phyloP scores from a whole-genome alignment of 176 grass and related monocot genomes.

The Lolium perenne region DNA sequence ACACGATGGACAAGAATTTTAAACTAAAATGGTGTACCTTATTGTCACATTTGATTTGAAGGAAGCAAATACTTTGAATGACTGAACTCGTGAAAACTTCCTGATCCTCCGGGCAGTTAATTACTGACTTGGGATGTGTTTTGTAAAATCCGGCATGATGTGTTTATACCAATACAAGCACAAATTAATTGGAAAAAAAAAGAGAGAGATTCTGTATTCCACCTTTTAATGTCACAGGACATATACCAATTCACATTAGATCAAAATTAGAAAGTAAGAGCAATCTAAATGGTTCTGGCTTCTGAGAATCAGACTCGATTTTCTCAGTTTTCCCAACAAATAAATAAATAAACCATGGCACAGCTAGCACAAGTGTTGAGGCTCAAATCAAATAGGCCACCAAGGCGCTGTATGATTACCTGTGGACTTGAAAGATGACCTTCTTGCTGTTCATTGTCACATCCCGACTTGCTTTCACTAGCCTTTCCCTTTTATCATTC shows the following conservation, averaged over 20 bases:
- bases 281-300: not conserved
- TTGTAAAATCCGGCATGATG: conserved; percentile 6
- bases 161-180: conserved; percentile 31
- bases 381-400: conserved; percentile 11
- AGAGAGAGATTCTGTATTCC: not conserved
- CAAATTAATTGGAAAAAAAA: not conserved
- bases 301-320: conserved; percentile 14
- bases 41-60: conserved; percentile 14
- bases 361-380: not conserved
- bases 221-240: not conserved
- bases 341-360: not conserved
- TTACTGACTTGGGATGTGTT: not conserved
- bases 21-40: conserved; percentile 34
- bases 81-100: conserved; percentile 30
- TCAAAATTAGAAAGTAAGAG: conserved; percentile 12
- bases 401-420: conserved; percentile 48
- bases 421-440: conserved; percentile 98
- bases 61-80: conserved; percentile 34
- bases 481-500: conserved; percentile 98
- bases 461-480: conserved; percentile 97
- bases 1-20: conserved; percentile 1
- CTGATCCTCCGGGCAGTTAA: not conserved
- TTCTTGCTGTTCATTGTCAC: conserved; percentile 99
- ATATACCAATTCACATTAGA: conserved; percentile 23
- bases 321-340: not conserved